Conservation (phyloP, 768 basidiomycete species). For the Erythrobasidium yunnanense region DNA sequence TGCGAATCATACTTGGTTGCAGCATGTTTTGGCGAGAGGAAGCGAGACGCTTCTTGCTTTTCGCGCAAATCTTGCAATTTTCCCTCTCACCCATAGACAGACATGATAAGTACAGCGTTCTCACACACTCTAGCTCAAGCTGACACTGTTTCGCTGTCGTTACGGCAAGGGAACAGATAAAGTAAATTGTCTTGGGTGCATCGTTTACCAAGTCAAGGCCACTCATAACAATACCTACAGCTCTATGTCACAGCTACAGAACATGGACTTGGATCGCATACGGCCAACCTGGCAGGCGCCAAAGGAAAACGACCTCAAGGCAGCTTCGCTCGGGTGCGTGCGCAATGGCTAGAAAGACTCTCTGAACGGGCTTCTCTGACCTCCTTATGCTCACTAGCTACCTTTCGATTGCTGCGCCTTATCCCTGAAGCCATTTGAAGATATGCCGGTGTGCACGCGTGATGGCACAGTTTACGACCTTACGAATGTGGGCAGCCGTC, state of each 20-base stretch:
- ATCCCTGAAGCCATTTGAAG: slow-evolving; percentile 37
- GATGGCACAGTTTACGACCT: slow-evolving; percentile 38
- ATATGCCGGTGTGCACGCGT: slow-evolving; percentile 35
- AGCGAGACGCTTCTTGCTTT: no score
- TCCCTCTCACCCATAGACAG: no score
- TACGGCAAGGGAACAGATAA: slow-evolving; percentile 25
- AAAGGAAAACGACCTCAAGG: slow-evolving; percentile 15
- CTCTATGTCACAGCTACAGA: slow-evolving; percentile 30
- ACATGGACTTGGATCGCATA: slow-evolving; percentile 26
- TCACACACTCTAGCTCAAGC: not conserved
- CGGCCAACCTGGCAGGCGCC: slow-evolving; percentile 12
- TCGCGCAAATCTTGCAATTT: no score
- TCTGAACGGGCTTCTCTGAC: no score
- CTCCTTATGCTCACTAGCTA: slow-evolving; percentile 34
- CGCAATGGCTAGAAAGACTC: not conserved
- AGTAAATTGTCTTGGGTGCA: not conserved
- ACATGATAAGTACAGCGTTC: no score
- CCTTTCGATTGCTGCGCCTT: slow-evolving; percentile 33
- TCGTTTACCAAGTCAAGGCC: no score
- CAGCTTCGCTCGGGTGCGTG: not conserved
- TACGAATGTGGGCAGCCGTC: slow-evolving; percentile 17
- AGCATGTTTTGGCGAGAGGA: no score
- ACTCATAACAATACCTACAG: not conserved
- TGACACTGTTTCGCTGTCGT: not conserved
- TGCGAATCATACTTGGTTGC: no score